Percentiles rank a stretch among this genome's conserved stretches.
Evolutionary conservation across 2,329 filamentous ascomycete species (phyloP).

Genomic region (Sporothrix protearum): DNA sequence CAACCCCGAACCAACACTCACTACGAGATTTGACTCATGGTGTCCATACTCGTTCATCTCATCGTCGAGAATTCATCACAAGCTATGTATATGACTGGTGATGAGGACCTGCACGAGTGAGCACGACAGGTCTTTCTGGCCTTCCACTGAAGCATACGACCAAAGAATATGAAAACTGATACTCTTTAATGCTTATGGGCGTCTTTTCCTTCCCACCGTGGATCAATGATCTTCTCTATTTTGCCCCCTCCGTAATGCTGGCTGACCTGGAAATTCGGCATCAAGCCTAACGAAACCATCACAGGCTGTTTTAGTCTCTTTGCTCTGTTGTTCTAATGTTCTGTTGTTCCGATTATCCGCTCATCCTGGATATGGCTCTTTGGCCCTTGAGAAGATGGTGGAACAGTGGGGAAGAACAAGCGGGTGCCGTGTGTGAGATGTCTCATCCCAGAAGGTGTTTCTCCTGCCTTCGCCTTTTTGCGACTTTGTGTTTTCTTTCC

Average conservation of each 20-base stretch:
- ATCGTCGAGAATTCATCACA: not conserved
- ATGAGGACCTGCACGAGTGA: too few species aligned
- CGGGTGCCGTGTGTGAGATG: not conserved
- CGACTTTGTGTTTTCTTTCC: not conserved
- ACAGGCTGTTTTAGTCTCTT: not conserved
- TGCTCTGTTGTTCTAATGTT: not conserved
- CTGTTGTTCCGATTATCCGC: not conserved
- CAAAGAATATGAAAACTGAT: not conserved
- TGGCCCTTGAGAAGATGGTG: not conserved
- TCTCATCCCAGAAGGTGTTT: not conserved
- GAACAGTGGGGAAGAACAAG: not conserved
- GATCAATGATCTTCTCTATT: not conserved
- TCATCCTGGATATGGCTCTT: not conserved
- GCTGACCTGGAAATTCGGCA: not conserved
- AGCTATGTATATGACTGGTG: too few species aligned
- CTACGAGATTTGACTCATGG: not conserved
- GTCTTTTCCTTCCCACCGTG: not conserved
- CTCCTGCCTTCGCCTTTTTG: not conserved
- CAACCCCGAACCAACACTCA: too few species aligned
- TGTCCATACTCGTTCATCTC: not conserved
- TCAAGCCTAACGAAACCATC: not conserved
- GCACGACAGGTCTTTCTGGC: not conserved
- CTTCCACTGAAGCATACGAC: not conserved
- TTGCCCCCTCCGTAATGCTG: not conserved
- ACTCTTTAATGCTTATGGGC: not conserved